Evolutionary conservation across 148 eudicot species (phyloP).

Genomic region (Fagopyrum homotropicum): DNA sequence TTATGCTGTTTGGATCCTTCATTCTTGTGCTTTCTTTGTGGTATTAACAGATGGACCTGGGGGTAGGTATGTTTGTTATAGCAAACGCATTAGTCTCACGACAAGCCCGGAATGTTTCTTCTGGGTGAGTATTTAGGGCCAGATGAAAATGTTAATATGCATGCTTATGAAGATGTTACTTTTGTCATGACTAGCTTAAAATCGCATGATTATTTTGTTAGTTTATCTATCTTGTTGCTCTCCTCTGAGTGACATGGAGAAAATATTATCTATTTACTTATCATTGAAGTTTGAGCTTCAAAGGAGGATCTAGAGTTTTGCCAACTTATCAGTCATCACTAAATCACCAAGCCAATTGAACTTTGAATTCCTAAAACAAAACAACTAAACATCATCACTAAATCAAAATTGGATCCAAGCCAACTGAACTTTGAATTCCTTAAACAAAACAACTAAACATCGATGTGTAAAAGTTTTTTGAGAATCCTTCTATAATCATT

Average conservation of each 20-base stretch:
- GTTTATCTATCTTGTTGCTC: not conserved
- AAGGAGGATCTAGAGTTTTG: not conserved
- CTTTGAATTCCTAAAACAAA: too few relatives aligned
- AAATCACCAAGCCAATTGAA: not conserved
- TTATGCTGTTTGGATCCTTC: not conserved
- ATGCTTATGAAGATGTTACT: not conserved
- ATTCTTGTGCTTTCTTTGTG: slow-evolving; percentile 7
- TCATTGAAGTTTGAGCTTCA: not conserved
- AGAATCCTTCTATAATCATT: not conserved
- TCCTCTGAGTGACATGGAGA: not conserved
- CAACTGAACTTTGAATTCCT: not conserved
- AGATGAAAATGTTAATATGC: not conserved
- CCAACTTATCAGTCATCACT: not conserved
- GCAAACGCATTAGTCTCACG: slow-evolving; percentile 89
- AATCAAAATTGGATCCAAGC: not conserved
- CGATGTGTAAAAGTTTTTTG: not conserved
- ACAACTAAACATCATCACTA: not conserved
- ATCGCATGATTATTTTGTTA: not conserved
- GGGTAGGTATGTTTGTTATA: slow-evolving; percentile 92
- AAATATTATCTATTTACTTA: not conserved
- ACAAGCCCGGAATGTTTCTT: slow-evolving; percentile 75
- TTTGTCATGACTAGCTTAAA: not conserved
- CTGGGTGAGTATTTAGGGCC: slow-evolving; percentile 38
- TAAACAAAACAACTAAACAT: not conserved
- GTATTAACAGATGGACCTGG: slow-evolving; percentile 79